Percentiles rank a stretch among this genome's conserved stretches.
Evolutionary conservation across 108 stramenopile genomes (phyloP).

Genomic region (Epipyxis sp.): DNA sequence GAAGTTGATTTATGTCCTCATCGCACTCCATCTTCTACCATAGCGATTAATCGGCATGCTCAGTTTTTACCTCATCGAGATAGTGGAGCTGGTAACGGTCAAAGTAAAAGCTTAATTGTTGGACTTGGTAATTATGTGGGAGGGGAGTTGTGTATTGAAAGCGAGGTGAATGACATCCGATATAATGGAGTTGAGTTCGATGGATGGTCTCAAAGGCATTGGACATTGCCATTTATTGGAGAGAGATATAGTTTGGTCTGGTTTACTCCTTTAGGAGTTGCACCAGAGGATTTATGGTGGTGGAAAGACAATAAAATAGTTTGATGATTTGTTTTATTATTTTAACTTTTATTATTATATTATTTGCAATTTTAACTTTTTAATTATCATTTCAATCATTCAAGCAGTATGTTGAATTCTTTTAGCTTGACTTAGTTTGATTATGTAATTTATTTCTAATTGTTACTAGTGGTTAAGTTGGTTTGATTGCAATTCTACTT

Average conservation of each 20-base stretch:
- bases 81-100: slow-evolving; percentile 74
- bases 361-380: no score
- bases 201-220: slow-evolving; percentile 84
- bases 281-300: slow-evolving; percentile 20
- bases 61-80: slow-evolving; percentile 86
- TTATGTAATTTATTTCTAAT: no score
- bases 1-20: slow-evolving; percentile 63
- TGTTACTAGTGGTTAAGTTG: no score
- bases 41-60: slow-evolving; percentile 82
- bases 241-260: slow-evolving; percentile 83
- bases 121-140: slow-evolving; percentile 78
- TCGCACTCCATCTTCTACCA: slow-evolving; percentile 68
- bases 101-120: slow-evolving; percentile 76
- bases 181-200: slow-evolving; percentile 79
- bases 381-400: no score
- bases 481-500: no score
- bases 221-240: slow-evolving; percentile 73
- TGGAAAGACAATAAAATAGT: no score
- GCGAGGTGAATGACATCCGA: slow-evolving; percentile 62
- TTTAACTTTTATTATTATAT: no score
- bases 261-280: slow-evolving; percentile 69
- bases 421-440: no score
- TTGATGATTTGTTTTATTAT: no score
- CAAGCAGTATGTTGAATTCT: no score
- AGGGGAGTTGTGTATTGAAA: slow-evolving; percentile 76